phyloP scores from a whole-genome alignment of 352 stramenopile genomes.

The Globisporangium splendens region DNA sequence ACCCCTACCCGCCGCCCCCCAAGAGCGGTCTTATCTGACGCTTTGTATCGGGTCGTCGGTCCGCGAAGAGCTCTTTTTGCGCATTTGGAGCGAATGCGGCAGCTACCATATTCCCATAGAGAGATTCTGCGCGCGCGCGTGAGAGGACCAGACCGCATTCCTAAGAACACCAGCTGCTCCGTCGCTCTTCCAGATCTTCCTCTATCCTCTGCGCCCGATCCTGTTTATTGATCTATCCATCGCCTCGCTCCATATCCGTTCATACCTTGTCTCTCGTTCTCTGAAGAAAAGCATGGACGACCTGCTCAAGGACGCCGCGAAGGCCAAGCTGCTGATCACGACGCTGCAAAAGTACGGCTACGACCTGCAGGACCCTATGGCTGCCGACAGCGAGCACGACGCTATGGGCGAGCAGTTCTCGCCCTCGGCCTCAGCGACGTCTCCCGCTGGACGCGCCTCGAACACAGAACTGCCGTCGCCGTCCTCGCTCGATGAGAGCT shows the following conservation, averaged over 20 bases:
- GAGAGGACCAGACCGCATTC: too few relatives aligned
- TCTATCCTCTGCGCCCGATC: too few relatives aligned
- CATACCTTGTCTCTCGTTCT: conserved; percentile 15
- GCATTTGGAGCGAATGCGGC: too few relatives aligned
- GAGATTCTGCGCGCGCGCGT: too few relatives aligned
- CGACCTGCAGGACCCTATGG: conserved; percentile 36
- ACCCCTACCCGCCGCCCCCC: not conserved
- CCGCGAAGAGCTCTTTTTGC: too few relatives aligned
- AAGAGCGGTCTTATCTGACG: conserved; percentile 5
- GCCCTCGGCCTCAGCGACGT: not conserved
- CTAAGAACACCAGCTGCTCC: not conserved
- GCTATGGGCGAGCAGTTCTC: conserved; percentile 8
- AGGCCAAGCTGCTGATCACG: conserved; percentile 68
- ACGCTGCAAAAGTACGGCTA: conserved; percentile 86
- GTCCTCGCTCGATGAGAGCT: conserved; percentile 32
- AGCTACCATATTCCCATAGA: too few relatives aligned
- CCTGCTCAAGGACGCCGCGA: conserved; percentile 39
- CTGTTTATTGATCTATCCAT: too few relatives aligned
- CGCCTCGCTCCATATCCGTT: not conserved
- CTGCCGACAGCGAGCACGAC: conserved; percentile 21
- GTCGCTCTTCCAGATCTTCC: not conserved
- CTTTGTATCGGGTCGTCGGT: conserved; percentile 5
- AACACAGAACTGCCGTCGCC: conserved; percentile 14
- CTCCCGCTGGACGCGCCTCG: not conserved
- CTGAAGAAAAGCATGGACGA: conserved; percentile 21